Conservation (phyloP, 208 protist species). For the Leishmania aethiopica region DNA sequence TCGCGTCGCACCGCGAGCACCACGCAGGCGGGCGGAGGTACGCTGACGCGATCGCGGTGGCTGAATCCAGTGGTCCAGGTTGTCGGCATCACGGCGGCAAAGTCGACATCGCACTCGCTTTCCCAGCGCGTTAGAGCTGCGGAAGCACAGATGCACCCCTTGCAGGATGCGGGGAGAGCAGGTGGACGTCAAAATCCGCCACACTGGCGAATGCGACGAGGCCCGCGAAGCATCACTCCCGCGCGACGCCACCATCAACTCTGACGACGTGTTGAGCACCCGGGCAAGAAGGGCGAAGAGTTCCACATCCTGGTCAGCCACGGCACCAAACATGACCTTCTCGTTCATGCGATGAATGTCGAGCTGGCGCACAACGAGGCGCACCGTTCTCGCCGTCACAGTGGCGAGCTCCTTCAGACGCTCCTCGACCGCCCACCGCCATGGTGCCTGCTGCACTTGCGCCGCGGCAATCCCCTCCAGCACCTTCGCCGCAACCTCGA, state of each 20-base stretch:
- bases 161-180: slow-evolving; percentile 18
- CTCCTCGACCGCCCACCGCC: slow-evolving; percentile 24
- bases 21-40: background rate
- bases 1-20: background rate
- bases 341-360: slow-evolving; percentile 26
- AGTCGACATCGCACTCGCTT: slow-evolving; percentile 44
- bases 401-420: background rate
- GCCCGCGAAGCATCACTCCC: background rate
- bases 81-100: slow-evolving; percentile 31
- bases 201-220: slow-evolving; percentile 10
- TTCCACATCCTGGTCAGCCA: slow-evolving; percentile 19
- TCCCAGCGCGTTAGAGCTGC: slow-evolving; percentile 32
- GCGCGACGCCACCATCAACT: slow-evolving; percentile 7
- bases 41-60: background rate
- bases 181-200: slow-evolving; percentile 12
- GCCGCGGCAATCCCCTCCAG: slow-evolving; percentile 20
- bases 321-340: slow-evolving; percentile 26
- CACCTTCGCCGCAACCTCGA: slow-evolving; percentile 23
- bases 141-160: slow-evolving; percentile 39
- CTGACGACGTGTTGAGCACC: slow-evolving; percentile 14
- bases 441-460: slow-evolving; percentile 9
- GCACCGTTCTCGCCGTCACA: slow-evolving; percentile 11
- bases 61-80: slow-evolving; percentile 32
- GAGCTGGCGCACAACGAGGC: slow-evolving; percentile 17
- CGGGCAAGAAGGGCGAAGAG: slow-evolving; percentile 22